Conservation (phyloP, 225 moss, liverwort and hornwort genomes). For the Climacium dendroides region DNA sequence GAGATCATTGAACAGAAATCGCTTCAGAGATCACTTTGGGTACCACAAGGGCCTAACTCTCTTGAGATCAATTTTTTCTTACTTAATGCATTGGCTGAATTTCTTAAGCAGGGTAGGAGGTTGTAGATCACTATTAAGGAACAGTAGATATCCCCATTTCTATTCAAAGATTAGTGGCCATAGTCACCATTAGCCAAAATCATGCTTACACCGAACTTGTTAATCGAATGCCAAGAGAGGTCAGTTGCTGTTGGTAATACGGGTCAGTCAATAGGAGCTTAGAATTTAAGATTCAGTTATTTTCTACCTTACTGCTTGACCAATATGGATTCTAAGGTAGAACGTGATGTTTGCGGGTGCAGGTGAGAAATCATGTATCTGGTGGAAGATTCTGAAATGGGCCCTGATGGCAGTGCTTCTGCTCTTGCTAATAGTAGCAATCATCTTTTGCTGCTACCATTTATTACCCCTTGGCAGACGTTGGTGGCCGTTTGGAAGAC, state of each 20-base stretch:
- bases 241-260: background rate
- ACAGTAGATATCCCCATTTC: background rate
- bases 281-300: background rate
- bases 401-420: background rate
- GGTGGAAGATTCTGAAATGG: conserved; percentile 41
- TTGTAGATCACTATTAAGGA: background rate
- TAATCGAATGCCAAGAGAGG: no score
- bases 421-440: conserved; percentile 3
- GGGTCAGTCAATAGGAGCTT: background rate
- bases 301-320: background rate
- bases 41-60: background rate
- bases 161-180: background rate
- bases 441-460: conserved; percentile 22
- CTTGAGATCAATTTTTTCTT: background rate
- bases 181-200: background rate
- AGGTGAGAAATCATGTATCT: conserved; percentile 29
- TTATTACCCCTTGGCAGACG: background rate
- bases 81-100: no score
- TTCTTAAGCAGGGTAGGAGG: background rate
- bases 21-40: background rate
- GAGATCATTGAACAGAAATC: background rate
- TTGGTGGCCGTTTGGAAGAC: conserved; percentile 31
- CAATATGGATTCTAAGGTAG: background rate
- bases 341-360: background rate
- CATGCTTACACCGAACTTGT: no score